Percentiles rank a stretch among this genome's conserved stretches.
Evolutionary conservation across 768 basidiomycete species (phyloP).

Genomic region (Auricularia cornea): DNA sequence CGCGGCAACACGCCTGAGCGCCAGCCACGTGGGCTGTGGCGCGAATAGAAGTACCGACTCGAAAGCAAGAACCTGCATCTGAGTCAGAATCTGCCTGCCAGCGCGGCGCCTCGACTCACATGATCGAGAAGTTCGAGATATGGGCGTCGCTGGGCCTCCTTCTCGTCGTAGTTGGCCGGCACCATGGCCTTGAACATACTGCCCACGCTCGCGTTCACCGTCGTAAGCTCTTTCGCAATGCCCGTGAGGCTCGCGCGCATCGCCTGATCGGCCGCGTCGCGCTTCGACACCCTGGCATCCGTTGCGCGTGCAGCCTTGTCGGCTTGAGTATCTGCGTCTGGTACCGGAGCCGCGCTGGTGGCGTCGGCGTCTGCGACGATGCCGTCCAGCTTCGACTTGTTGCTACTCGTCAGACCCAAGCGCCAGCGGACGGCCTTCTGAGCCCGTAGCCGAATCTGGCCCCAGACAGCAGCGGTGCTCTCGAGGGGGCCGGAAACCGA

Average conservation of each 20-base stretch:
- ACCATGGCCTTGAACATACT: neutral
- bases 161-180: neutral
- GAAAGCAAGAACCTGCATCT: neutral
- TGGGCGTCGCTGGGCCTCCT: neutral
- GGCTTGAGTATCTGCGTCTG: neutral
- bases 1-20: neutral
- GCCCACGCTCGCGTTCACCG: neutral
- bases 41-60: neutral
- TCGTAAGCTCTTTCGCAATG: neutral
- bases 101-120: neutral
- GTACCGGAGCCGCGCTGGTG: neutral
- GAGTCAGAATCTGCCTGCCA: no score
- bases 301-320: neutral
- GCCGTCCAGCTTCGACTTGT: neutral
- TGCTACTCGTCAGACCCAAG: neutral
- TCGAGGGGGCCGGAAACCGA: neutral
- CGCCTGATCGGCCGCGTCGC: neutral
- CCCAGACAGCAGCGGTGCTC: neutral
- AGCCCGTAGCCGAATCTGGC: neutral
- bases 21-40: neutral
- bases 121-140: neutral
- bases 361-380: neutral
- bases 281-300: neutral
- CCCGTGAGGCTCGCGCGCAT: neutral
- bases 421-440: neutral